phyloP scores from a whole-genome alignment of 2,329 filamentous ascomycete genomes.

The Trichoderma oligosporum region DNA sequence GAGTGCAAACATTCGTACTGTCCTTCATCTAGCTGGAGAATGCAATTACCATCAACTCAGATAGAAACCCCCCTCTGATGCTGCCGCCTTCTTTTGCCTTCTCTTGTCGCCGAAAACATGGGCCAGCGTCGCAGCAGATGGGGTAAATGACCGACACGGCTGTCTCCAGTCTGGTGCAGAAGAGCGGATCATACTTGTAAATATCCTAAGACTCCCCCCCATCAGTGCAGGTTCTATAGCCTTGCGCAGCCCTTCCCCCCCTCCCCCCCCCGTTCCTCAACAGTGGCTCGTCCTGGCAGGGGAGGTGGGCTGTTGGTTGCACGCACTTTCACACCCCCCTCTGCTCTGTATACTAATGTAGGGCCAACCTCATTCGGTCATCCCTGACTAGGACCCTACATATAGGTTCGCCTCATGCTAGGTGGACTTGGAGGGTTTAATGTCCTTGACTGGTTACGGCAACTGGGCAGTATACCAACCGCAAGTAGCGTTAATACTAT shows the following conservation, averaged over 20 bases:
- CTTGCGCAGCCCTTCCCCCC: slow-evolving; percentile 1
- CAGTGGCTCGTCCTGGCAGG: slow-evolving; percentile 16
- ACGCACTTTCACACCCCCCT: slow-evolving; percentile 32
- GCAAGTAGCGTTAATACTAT: slow-evolving; percentile 18
- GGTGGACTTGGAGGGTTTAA: slow-evolving; percentile 21
- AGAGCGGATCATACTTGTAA: slow-evolving; percentile 15
- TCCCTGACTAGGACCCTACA: slow-evolving; percentile 26
- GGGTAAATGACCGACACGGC: background rate
- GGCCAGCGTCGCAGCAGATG: slow-evolving; percentile 4
- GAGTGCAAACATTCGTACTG: background rate
- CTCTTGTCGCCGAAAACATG: background rate
- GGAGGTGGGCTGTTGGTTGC: slow-evolving; percentile 20
- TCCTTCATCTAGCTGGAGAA: background rate
- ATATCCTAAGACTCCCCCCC: background rate
- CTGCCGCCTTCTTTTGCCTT: slow-evolving; percentile 4
- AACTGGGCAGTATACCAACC: slow-evolving; percentile 1
- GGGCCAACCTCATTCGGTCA: slow-evolving; percentile 31
- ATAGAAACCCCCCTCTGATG: background rate
- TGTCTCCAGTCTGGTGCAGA: slow-evolving; percentile 18
- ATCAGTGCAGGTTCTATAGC: slow-evolving; percentile 4
- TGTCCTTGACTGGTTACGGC: slow-evolving; percentile 4
- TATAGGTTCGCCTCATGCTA: slow-evolving; percentile 31
- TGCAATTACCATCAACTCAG: background rate
- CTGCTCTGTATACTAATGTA: slow-evolving; percentile 31
- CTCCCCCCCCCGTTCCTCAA: slow-evolving; percentile 16